Base-by-base conservation (phyloP, 257 asterid genomes). In the Solanum pimpinellifolium region DNA sequence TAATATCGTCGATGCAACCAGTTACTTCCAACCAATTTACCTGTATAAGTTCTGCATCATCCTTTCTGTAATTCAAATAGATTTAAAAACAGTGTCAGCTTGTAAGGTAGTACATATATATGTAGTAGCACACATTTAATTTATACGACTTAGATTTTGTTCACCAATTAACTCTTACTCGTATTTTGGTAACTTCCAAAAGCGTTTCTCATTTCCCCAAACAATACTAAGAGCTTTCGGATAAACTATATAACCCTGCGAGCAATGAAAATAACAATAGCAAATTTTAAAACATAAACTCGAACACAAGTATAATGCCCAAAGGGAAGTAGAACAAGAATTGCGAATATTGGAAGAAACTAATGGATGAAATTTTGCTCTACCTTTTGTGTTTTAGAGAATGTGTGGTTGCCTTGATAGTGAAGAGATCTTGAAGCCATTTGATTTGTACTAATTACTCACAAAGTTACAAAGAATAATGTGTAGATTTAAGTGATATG, bases 21-120 rank as follows among this genome's bases (percentile, higher is more conserved):
- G 87, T 87, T 7, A 89, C 89, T 83, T 90, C 90, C 6, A 87
- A 83, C 91, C 83, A 90, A 23, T 21, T 80, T 81, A 87, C 88
- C 59, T 90, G 90, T 5, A 82, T 33, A 47, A 89, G 31, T 33
- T 85, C 90, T 5, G 87, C 88, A 0, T 70, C 39, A 18, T 59
- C 39, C 5, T 69, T 87, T 83, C 85, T 84, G 31, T 2, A 78
- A 12, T 75, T 3, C 35, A 75, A 75, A 41, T 35, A 73, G 4
- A 35, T 18, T 10, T 39, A 74, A 74, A 39, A 23, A 21, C 29
- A 37, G 11, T 11, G 16, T 62, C 33, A 62, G 33, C n/a, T 23
- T 11, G 18, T n/a, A 25, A 25, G 18, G 73, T 66, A n/a, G 33
- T 35, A 35, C 37, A 35, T 35, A 35, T 35, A 35, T 35, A 1